Percentiles rank a stretch among this genome's conserved stretches.
phyloP scores from a whole-genome alignment of 2,329 filamentous ascomycete species.

The Ascosphaera aggregata region DNA sequence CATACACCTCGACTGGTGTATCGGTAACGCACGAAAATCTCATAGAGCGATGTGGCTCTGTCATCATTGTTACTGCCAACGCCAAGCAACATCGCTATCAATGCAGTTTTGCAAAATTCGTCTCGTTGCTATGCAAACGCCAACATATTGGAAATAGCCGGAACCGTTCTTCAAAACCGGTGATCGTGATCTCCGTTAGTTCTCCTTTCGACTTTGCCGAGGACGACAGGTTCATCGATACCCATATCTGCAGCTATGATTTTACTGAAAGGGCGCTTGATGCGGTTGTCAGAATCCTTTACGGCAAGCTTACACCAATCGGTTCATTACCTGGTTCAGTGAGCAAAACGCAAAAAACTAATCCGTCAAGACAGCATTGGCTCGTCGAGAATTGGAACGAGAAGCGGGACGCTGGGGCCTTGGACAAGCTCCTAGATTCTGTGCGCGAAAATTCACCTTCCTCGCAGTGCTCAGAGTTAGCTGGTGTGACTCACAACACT shows the following conservation, averaged over 20 bases:
- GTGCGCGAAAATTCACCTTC: constrained; percentile 39
- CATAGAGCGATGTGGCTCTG: constrained; percentile 66
- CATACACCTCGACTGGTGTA: constrained; percentile 83
- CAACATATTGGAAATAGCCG: constrained; percentile 18
- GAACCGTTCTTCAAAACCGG: constrained; percentile 39
- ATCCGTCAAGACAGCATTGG: constrained; percentile 86
- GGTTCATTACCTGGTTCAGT: constrained; percentile 45
- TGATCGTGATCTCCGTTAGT: constrained; percentile 80
- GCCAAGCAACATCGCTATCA: constrained; percentile 89
- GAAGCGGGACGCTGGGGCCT: constrained; percentile 46
- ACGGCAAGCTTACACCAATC: constrained; percentile 43
- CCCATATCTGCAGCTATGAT: constrained; percentile 88
- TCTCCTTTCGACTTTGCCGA: constrained; percentile 94
- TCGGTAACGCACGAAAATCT: constrained; percentile 82
- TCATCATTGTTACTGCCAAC: constrained; percentile 81
- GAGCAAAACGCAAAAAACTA: constrained; percentile 63
- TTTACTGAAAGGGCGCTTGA: constrained; percentile 84
- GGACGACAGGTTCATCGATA: constrained; percentile 59
- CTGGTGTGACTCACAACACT: constrained; percentile 44
- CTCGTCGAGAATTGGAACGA: constrained; percentile 74
- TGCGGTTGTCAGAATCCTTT: constrained; percentile 60
- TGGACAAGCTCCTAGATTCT: constrained; percentile 51
- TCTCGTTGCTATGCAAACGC: constrained; percentile 64
- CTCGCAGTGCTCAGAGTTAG: constrained; percentile 43
- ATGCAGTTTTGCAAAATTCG: constrained; percentile 83